A percentile compares a stretch with the other conserved stretches of the same genome.
Evolutionary conservation across 257 asterid genomes (phyloP).

Genomic region (Mitragyna speciosa): DNA sequence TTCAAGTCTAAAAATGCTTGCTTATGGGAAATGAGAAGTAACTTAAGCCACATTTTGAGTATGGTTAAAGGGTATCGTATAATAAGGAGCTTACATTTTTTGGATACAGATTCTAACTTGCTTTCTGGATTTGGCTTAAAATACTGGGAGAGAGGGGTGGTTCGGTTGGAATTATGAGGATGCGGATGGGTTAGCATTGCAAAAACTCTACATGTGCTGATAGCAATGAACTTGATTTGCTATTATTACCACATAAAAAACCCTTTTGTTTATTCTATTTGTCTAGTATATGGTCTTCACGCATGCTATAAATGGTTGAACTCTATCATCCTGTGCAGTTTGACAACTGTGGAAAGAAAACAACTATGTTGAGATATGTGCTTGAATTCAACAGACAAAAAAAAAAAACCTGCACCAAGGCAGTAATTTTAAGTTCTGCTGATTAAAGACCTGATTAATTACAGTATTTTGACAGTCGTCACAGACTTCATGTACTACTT

Average conservation of each 20-base stretch:
- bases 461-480: background rate
- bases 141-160: background rate
- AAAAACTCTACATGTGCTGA: background rate
- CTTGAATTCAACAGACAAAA: background rate
- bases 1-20: background rate
- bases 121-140: background rate
- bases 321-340: background rate
- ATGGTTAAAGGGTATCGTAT: background rate
- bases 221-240: background rate
- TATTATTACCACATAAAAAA: background rate
- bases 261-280: background rate
- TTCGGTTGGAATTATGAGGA: background rate
- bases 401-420: background rate
- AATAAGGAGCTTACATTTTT: background rate
- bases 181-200: background rate
- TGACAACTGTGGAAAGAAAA: background rate
- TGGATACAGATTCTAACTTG: background rate
- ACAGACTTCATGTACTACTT: background rate
- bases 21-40: background rate
- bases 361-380: background rate
- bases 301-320: background rate
- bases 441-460: background rate
- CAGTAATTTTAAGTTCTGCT: background rate
- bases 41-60: background rate
- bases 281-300: background rate